Evolutionary conservation across 73 alveolate genomes (phyloP).

Genomic region (Paramecium pentaurelia): DNA sequence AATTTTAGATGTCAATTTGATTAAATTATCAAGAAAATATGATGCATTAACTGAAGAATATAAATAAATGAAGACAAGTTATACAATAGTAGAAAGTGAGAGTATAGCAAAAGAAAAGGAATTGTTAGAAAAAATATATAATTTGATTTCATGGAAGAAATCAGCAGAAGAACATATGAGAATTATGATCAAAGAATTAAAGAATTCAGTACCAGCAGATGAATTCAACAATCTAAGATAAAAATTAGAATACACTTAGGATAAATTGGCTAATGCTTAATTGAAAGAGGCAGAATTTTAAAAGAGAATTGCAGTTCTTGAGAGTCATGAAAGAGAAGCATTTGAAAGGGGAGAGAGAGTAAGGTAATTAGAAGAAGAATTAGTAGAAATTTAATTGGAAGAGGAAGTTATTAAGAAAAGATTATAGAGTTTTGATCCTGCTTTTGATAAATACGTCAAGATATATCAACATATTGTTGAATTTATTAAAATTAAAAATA

Average conservation of each 20-base stretch:
- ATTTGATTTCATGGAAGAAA: slow-evolving; percentile 50
- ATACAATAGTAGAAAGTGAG: not conserved
- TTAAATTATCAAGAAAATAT: slow-evolving; percentile 54
- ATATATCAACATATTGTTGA: not conserved
- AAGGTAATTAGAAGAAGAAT: slow-evolving; percentile 58
- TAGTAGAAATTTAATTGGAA: slow-evolving; percentile 56
- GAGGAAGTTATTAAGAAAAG: slow-evolving; percentile 51
- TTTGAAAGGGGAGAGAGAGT: slow-evolving; percentile 47
- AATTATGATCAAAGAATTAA: slow-evolving; percentile 12
- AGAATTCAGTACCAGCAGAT: slow-evolving; percentile 14
- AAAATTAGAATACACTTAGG: slow-evolving; percentile 6
- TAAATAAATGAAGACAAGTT: slow-evolving; percentile 12
- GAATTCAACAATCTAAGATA: slow-evolving; percentile 22
- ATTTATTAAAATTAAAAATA: not conserved
- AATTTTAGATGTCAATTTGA: slow-evolving; percentile 76
- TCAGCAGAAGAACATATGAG: slow-evolving; percentile 43
- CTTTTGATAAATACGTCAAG: slow-evolving; percentile 29
- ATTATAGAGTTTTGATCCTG: slow-evolving; percentile 24
- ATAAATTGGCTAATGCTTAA: slow-evolving; percentile 32
- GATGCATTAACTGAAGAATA: slow-evolving; percentile 52
- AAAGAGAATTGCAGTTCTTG: slow-evolving; percentile 17
- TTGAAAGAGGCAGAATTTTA: slow-evolving; percentile 37
- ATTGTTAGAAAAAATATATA: slow-evolving; percentile 38
- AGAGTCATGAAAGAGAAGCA: slow-evolving; percentile 55
- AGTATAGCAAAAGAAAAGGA: slow-evolving; percentile 24